A percentile compares a stretch with the other conserved stretches of the same genome.
Evolutionary conservation across 2,329 filamentous ascomycete genomes (phyloP).

Genomic region (Drechmeria coniospora): DNA sequence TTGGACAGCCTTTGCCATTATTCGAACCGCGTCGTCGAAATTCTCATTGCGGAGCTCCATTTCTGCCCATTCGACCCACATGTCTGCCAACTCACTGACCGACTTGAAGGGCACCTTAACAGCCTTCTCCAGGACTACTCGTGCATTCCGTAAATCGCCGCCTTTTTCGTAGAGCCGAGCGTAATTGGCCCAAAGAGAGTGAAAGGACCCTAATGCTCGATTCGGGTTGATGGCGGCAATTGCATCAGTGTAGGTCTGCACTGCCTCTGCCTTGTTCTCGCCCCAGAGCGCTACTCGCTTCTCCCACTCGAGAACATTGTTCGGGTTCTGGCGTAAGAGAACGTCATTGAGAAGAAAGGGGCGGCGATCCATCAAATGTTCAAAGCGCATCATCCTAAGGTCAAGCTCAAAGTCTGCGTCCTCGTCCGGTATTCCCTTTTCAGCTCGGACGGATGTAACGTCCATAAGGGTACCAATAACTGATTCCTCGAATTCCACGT

Average conservation of each 20-base stretch:
- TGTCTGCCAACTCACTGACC: conserved; percentile 89
- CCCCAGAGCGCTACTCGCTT: conserved; percentile 94
- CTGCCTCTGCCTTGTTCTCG: conserved; percentile 78
- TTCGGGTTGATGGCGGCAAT: conserved; percentile 89
- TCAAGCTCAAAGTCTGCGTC: conserved; percentile 88
- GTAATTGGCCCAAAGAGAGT: conserved; percentile 92
- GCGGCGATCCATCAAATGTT: conserved; percentile 91
- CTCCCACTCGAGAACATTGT: conserved; percentile 94
- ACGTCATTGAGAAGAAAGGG: conserved; percentile 97
- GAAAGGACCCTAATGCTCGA: conserved; percentile 83
- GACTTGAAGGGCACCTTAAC: conserved; percentile 97
- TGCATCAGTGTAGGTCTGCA: conserved; percentile 87
- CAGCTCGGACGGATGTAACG: conserved; percentile 61
- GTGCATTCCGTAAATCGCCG: conserved; percentile 68
- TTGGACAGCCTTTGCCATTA: conserved; percentile 95
- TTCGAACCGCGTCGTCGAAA: conserved; percentile 82
- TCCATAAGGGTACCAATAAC: conserved; percentile 89
- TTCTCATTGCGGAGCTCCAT: conserved; percentile 94
- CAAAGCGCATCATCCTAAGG: conserved; percentile 93
- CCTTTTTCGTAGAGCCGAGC: conserved; percentile 92
- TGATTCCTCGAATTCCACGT: conserved; percentile 92
- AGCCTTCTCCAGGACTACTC: conserved; percentile 93
- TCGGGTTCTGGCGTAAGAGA: conserved; percentile 82
- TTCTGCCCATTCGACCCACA: conserved; percentile 99
- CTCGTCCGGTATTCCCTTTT: conserved; percentile 62